These are phyloP conservation scores for Coccomyxa sp. DNA, from an alignment of 139 green algal genomes.

Conservation along the genomic window DNA sequence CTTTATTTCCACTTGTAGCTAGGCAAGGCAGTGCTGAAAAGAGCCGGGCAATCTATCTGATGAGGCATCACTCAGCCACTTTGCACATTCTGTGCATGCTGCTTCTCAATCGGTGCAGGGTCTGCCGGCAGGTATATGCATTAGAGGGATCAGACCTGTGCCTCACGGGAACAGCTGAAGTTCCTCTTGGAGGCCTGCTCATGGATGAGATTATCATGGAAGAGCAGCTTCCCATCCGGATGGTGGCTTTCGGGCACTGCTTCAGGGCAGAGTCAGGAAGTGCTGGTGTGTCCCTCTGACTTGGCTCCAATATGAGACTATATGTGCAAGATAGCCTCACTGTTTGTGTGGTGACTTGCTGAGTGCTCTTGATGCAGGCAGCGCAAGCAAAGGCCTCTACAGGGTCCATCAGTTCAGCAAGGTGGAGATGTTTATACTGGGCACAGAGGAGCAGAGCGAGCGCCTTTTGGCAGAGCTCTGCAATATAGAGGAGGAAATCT, in stretches of 20 bases:
- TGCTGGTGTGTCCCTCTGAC: conserved; percentile 32
- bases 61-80: no score
- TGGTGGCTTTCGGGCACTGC: conserved; percentile 92
- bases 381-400: conserved; percentile 88
- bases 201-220: conserved; percentile 88
- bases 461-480: conserved; percentile 83
- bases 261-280: conserved; percentile 97
- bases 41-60: no score
- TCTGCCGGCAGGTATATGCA: neutral
- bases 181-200: conserved; percentile 86
- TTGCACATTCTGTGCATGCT: no score
- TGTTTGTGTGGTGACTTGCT: neutral
- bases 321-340: neutral
- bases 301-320: neutral
- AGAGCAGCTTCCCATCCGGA: conserved; percentile 80
- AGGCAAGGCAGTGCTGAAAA: no score
- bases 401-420: conserved; percentile 99
- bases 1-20: no score
- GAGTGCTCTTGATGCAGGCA: conserved; percentile 11
- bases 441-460: conserved; percentile 84
- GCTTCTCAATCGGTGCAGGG: neutral
- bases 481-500: conserved; percentile 83
- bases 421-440: conserved; percentile 97
- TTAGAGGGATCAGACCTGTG: conserved; percentile 54
- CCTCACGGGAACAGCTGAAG: conserved; percentile 94